Percentiles rank a stretch among this genome's conserved stretches.
Evolutionary conservation across 805 yeast genomes (phyloP).

Genomic region (Ogataea salicorniae): DNA sequence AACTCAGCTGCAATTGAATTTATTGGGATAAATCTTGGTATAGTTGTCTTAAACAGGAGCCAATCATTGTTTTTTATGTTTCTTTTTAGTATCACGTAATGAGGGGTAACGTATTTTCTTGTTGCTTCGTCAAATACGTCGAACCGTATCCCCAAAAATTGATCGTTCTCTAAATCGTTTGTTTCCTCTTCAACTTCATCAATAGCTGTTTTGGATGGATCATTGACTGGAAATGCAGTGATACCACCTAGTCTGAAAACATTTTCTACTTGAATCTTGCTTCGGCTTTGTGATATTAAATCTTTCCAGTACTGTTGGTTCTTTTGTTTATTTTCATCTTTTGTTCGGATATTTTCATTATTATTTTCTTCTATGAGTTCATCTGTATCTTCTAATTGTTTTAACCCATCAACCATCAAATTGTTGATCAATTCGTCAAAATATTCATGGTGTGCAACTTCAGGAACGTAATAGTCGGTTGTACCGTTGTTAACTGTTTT

Average conservation of each 20-base stretch:
- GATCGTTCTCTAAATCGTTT: constrained; percentile 19
- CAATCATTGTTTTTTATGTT: constrained; percentile 24
- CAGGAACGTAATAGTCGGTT: constrained; percentile 7
- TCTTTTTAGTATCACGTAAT: constrained; percentile 40
- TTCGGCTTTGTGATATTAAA: constrained; percentile 21
- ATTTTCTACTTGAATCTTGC: constrained; percentile 38
- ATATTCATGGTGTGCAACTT: constrained; percentile 24
- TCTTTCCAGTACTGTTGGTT: constrained; percentile 6
- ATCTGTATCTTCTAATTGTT: constrained; percentile 8
- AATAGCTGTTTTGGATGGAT: constrained; percentile 14
- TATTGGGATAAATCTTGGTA: constrained; percentile 30
- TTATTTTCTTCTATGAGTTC: neutral
- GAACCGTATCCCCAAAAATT: constrained; percentile 44
- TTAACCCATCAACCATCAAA: constrained; percentile 19
- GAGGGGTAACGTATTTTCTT: constrained; percentile 35
- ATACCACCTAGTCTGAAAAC: constrained; percentile 43
- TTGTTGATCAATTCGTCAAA: constrained; percentile 26
- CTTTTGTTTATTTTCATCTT: constrained; percentile 2
- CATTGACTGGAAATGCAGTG: constrained; percentile 47
- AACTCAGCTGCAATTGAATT: constrained; percentile 19
- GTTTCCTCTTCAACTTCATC: neutral
- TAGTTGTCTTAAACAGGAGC: constrained; percentile 31
- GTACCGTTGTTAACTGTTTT: neutral
- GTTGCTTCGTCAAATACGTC: constrained; percentile 34
- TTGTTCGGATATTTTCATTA: neutral